These are phyloP conservation scores for Limonium bicolor DNA, from an alignment of 148 eudicot genomes.

Conservation along the genomic window DNA sequence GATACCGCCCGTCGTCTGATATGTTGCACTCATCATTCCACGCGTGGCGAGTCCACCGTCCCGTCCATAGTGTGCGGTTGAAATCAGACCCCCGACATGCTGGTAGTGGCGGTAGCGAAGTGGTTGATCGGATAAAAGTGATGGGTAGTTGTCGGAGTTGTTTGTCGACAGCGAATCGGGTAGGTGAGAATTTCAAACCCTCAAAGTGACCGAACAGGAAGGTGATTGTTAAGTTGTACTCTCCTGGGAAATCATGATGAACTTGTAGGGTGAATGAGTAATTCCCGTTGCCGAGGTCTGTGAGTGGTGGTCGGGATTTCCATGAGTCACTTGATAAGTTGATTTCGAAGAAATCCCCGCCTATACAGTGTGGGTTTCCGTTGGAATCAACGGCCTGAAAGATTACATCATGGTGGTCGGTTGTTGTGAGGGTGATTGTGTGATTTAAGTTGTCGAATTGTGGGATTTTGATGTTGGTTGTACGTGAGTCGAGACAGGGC, in stretches of 20 bases:
- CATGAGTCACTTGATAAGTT: constrained; percentile 59
- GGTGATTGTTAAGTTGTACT: constrained; percentile 50
- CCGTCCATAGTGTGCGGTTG: constrained; percentile 53
- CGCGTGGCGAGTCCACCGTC: constrained; percentile 93
- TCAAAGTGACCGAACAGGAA: constrained; percentile 63
- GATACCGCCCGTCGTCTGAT: constrained; percentile 57
- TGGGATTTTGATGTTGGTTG: constrained; percentile 45
- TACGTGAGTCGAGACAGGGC: constrained; percentile 42
- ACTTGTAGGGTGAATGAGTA: constrained; percentile 65
- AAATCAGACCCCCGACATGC: constrained; percentile 47
- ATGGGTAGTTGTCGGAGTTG: constrained; percentile 36
- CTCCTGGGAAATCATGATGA: constrained; percentile 72
- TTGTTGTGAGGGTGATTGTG: constrained; percentile 27
- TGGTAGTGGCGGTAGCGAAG: constrained; percentile 20
- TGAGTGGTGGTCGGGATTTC: constrained; percentile 73
- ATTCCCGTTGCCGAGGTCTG: constrained; percentile 67
- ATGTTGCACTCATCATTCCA: constrained; percentile 44
- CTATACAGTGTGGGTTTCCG: constrained; percentile 45
- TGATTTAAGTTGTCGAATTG: constrained; percentile 23
- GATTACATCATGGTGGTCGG: constrained; percentile 48
- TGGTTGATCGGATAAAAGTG: constrained; percentile 18
- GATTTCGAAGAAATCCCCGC: constrained; percentile 86
- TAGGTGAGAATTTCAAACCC: constrained; percentile 56
- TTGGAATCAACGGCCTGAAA: constrained; percentile 70
- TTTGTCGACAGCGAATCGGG: constrained; percentile 46